Base-by-base conservation (phyloP, 345 rosid species). In the Alliaria petiolata region DNA sequence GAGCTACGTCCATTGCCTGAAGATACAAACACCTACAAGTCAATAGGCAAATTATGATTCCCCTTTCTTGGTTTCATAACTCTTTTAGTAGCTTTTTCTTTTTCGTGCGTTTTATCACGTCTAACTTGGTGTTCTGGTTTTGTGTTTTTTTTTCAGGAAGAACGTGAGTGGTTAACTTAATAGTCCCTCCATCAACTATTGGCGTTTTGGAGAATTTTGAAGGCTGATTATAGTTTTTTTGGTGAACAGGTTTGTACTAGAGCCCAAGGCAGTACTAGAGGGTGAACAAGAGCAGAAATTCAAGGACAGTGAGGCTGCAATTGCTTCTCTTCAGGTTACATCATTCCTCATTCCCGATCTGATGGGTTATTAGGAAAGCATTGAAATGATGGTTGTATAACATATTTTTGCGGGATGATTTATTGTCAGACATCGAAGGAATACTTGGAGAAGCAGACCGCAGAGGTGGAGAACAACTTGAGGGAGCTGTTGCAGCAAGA, bases 401-500 rank as follows among this genome's bases (percentile, higher is more conserved):
- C 26, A 43, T 36, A 35, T 68, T 62, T 75, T n/a, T n/a, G 17
- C 4, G 43, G 13, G 71, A 15, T 66, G 35, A 78, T 70, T 7
- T 8, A 14, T 22, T 64, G 20, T 58, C 81, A 90, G 98, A 82
- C 84, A 50, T 95, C 97, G 0, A 92, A 85, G 85, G 97, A 95
- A 54, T 92, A 92, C 81, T 74, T 92, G 81, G 96, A 95, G 75
- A 92, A 92, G 83, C 98, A 92, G 77, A 83, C 52, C 43, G 81
- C 82, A 13, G 99, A 92, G 78, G 91, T 87, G 28, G 97, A 92
- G 85, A 88, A 67, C 85, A 92, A 90, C 82, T 74, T 87, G 80
- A 84, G 79, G 85, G 99, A 92, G 85, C 88, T 95, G 69, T 78
- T 95, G 74, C 93, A 87, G 76, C 98, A 95, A 78, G 99, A 92